Evolutionary conservation across 1,139 yeast genomes (phyloP), one percentile per base, ranked within the genome.

Genomic region (Wickerhamiella pararugosa): DNA sequence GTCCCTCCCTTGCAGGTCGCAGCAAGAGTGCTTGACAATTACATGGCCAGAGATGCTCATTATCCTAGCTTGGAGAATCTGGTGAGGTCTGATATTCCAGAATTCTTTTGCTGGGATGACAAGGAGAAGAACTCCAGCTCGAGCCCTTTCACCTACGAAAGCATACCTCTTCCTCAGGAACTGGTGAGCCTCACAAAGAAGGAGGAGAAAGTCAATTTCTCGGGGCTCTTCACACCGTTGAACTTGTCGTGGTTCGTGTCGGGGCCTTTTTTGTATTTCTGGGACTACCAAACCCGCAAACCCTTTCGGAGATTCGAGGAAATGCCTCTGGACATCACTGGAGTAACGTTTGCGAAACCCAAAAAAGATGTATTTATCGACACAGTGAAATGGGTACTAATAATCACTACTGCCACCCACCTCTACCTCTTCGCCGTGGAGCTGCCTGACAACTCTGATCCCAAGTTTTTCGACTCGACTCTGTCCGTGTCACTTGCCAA

Each of bases 191-290:
- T 40, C 27, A 9, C 37, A 25, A 5, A 7, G 5, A 15, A n/a
- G 11, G 9, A 37, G n/a, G 28, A 33, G 6, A 34, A 78, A 48
- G 78, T 83, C 6, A 28, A 26, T n/a, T 15, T 15, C 21, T 34
- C 36, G 75, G 98, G 98, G 6, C 63, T 87, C 39, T 79, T 90
- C 51, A 75, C 90, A 0, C 87, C 80, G 46, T 72, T 90, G 34
- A 75, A 77, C 48, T 73, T 95, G 47, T 77, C 90, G 6, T 90
- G 97, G 97, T 72, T 87, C 38, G 76, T 83, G 2, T 76, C 79
- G 34, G 97, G 86, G 58, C 80, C 80, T 55, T 76, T 79, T 53
- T 67, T 92, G 53, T 73, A 81, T 33, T 69, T 92, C 32, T 90
- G 98, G 98, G 78, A 80, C 56, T 79, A 75, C 56, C 66, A 65